Base-by-base conservation (phyloP, 331 rosid species). In the Ulmus americana region DNA sequence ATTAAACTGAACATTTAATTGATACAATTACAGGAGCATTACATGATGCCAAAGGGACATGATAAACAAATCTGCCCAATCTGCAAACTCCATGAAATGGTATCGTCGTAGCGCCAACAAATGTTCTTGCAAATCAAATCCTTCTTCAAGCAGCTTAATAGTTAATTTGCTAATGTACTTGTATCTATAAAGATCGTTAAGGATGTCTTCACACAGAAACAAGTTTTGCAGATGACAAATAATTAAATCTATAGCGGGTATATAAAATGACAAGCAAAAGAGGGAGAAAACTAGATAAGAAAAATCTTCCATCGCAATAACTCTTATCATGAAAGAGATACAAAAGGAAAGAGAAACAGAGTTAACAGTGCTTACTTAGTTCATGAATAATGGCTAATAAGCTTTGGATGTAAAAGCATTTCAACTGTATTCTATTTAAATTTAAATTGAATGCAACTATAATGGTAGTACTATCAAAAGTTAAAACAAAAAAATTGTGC, bases 31-130 rank as follows among this genome's bases (percentile, higher is more conserved):
- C 42, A 4, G 50, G 54, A 55, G 45, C 10, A 18, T 0, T 67
- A 92, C 98, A 80, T 89, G 95, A 76, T 78, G 77, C 94, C 95
- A 89, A 63, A 92, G 95, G 64, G 89, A 83, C 77, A 84, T 74
- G 76, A 92, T 83, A 82, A 92, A 92, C 79, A 88, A 77, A 89
- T 89, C 95, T 74, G 95, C 95, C 98, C 98, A 92, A 71, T 92
- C 98, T 53, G 95, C 95, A 58, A 81, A 45, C 78, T 92, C 98
- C 98, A 92, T 89, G 68, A 92, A 89, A 79, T 92, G 90, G 72
- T 92, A 89, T 39, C 85, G 95, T 66, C 90, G 82, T 68, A 92
- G 74, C 49, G 98, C 89, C 79, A 82, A 76, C 59, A 89, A 84
- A 89, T 92, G 97, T 60, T 86, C 95, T 68, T 73, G 92, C 79